Conservation (phyloP, 139 green algal species). For the Ettlia oleoabundans region DNA sequence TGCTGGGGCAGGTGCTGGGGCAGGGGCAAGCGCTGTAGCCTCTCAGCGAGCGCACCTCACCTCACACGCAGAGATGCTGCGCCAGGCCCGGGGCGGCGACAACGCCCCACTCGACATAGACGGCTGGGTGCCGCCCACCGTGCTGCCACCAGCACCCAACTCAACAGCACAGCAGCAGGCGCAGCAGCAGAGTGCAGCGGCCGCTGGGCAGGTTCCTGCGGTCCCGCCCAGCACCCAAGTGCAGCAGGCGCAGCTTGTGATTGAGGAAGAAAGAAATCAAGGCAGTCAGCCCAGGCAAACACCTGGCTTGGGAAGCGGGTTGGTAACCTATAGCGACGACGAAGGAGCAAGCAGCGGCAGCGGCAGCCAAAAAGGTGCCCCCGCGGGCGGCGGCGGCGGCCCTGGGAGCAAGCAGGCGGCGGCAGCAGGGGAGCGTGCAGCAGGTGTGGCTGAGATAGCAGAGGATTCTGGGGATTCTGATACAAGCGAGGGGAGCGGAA, state of each 20-base stretch:
- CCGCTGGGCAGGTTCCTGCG: not conserved
- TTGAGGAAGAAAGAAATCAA: not conserved
- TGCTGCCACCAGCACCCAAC: not conserved
- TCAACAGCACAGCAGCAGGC: not conserved
- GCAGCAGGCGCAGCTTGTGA: not conserved
- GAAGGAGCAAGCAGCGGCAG: not conserved
- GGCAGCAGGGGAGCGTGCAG: too few relatives aligned
- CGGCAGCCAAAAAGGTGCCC: not conserved
- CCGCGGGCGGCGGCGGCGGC: not conserved
- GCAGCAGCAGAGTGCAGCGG: not conserved
- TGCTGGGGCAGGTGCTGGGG: not conserved
- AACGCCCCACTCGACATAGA: not conserved
- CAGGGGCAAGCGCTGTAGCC: not conserved
- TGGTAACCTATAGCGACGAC: not conserved
- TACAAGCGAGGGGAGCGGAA: not conserved
- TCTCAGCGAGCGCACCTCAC: not conserved
- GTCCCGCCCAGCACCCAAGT: not conserved
- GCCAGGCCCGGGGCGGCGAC: slow-evolving; percentile 1
- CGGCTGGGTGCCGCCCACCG: slow-evolving; percentile 29
- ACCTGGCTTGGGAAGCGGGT: not conserved
- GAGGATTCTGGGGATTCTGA: too few relatives aligned
- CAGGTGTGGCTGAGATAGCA: too few relatives aligned
- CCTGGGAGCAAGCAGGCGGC: not conserved
- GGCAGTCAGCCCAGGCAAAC: not conserved
- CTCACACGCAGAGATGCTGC: slow-evolving; percentile 19